phyloP scores from a whole-genome alignment of 371 early-diverging fungal genomes.

The Saksenaea vasiformis region DNA sequence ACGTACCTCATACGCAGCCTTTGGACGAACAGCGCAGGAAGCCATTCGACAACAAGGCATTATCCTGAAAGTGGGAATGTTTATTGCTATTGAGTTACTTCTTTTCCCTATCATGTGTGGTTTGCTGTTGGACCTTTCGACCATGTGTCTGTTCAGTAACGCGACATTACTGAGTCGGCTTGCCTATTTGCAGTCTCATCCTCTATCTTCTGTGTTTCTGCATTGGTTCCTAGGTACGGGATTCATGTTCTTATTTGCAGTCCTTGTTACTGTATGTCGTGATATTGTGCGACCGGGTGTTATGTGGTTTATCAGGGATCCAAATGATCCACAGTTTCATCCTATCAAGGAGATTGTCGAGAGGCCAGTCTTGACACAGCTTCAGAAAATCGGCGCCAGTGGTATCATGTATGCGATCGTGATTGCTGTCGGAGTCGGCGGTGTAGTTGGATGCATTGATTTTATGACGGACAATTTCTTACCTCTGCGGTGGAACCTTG shows the following conservation, averaged over 20 bases:
- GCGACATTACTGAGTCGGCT: constrained; percentile 57
- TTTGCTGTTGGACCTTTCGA: constrained; percentile 72
- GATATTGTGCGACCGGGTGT: constrained; percentile 86
- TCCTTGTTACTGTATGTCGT: constrained; percentile 76
- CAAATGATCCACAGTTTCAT: constrained; percentile 90
- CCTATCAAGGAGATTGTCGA: constrained; percentile 90
- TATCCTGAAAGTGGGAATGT: constrained; percentile 71
- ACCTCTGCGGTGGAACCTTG: constrained; percentile 55
- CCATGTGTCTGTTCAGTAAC: constrained; percentile 69
- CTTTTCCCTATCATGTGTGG: constrained; percentile 91
- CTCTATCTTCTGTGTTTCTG: constrained; percentile 70
- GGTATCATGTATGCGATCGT: constrained; percentile 76
- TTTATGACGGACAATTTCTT: constrained; percentile 23
- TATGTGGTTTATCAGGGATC: constrained; percentile 96
- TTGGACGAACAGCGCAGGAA: constrained; percentile 47
- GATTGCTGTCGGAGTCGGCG: constrained; percentile 69
- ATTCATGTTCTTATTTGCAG: constrained; percentile 90
- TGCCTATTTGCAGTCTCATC: constrained; percentile 55
- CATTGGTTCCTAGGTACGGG: constrained; percentile 93
- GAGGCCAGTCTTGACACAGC: constrained; percentile 69
- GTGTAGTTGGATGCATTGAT: constrained; percentile 46
- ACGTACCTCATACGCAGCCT: constrained; percentile 19
- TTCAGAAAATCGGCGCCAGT: constrained; percentile 79
- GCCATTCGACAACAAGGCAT: constrained; percentile 55
- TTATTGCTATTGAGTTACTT: constrained; percentile 82